These are phyloP conservation scores for Globisporangium middletonii DNA, from an alignment of 352 stramenopile species.

Conservation along the genomic window DNA sequence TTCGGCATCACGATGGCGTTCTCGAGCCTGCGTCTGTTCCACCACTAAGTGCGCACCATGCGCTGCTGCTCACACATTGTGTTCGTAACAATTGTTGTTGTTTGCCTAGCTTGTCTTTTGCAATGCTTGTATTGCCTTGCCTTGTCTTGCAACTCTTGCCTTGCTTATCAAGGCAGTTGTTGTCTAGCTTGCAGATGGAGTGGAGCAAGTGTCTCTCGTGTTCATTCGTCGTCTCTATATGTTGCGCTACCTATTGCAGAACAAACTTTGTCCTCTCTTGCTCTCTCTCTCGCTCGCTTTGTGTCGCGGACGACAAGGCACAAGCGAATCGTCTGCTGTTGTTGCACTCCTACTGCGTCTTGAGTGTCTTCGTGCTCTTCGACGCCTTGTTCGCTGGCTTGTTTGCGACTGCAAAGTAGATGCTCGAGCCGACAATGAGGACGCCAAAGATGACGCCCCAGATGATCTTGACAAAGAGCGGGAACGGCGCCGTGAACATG, in stretches of 20 bases:
- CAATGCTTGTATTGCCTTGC: too few relatives aligned
- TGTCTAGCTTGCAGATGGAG: neutral
- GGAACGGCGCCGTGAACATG: slow-evolving; percentile 88
- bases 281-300: slow-evolving; percentile 1
- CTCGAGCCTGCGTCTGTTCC: slow-evolving; percentile 97
- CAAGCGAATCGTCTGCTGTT: neutral
- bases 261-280: neutral
- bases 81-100: neutral
- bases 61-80: neutral
- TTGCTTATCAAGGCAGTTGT: too few relatives aligned
- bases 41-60: slow-evolving; percentile 89
- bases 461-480: slow-evolving; percentile 67
- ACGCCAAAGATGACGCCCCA: slow-evolving; percentile 74
- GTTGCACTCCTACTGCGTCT: slow-evolving; percentile 5
- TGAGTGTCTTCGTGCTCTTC: slow-evolving; percentile 11
- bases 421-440: slow-evolving; percentile 66
- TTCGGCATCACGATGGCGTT: slow-evolving; percentile 99
- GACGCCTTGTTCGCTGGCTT: slow-evolving; percentile 19
- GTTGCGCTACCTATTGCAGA: neutral
- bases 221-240: slow-evolving; percentile 1
- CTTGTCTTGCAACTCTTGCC: too few relatives aligned
- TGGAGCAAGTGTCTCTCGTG: neutral
- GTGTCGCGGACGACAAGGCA: neutral
- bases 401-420: slow-evolving; percentile 84
- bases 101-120: too few relatives aligned